Conservation (phyloP, 1,139 yeast genomes). For the Yamadazyma kanchanaburiensis region DNA sequence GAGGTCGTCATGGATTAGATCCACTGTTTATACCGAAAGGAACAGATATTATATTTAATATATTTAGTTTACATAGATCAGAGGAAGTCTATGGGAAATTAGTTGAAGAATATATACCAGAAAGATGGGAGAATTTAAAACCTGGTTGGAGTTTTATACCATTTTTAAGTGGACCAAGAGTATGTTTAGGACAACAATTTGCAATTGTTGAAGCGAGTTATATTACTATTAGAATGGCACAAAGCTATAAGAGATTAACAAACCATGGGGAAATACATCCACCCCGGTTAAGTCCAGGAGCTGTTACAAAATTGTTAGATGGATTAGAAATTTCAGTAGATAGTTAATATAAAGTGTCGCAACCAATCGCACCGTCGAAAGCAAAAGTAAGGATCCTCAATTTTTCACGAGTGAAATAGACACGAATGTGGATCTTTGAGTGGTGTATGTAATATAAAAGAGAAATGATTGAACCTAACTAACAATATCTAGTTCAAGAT, state of each 20-base stretch:
- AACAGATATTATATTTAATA: conserved; percentile 32
- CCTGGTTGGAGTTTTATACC: conserved; percentile 32
- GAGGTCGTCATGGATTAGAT: conserved; percentile 39
- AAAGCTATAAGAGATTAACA: conserved; percentile 2
- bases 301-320: conserved; percentile 1
- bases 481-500: conserved; percentile 56
- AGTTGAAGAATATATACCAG: conserved; percentile 42
- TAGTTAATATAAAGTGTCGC: too few species aligned
- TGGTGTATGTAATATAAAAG: conserved; percentile 35
- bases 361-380: conserved; percentile 2
- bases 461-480: not conserved
- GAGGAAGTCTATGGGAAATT: conserved; percentile 41
- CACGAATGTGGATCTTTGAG: conserved; percentile 43
- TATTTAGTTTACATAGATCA: conserved; percentile 39
- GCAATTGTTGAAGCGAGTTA: conserved; percentile 40
- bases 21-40: conserved; percentile 45
- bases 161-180: conserved; percentile 39
- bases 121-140: conserved; percentile 37
- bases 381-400: too few species aligned
- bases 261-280: not conserved
- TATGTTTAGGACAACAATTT: conserved; percentile 42
- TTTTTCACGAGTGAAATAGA: conserved; percentile 1
- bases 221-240: conserved; percentile 15
- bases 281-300: conserved; percentile 1
- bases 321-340: conserved; percentile 1